Conservation (phyloP, 345 rosid species). For the Psidium guajava region DNA sequence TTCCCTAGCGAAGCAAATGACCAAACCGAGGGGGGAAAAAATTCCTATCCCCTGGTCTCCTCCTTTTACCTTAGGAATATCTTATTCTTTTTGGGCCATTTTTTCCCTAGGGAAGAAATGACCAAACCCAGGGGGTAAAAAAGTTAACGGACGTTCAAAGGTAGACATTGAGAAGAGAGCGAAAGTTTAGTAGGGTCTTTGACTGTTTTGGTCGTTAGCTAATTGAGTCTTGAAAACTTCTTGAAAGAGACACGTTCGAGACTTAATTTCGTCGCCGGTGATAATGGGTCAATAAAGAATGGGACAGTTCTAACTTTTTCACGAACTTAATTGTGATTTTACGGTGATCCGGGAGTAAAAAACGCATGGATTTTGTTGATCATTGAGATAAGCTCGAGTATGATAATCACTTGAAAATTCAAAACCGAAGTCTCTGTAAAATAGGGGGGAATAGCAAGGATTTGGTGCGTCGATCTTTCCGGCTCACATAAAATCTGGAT, state of each 20-base stretch:
- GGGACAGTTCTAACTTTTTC: neutral
- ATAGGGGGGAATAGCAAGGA: neutral
- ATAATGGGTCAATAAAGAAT: neutral
- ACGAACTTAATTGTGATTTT: neutral
- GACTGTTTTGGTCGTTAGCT: neutral
- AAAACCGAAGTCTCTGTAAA: neutral
- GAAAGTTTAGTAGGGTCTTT: neutral
- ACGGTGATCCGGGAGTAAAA: neutral
- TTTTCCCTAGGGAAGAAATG: neutral
- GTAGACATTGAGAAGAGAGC: neutral
- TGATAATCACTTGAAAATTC: neutral
- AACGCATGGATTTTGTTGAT: neutral
- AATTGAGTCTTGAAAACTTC: no score
- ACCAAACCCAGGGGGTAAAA: neutral
- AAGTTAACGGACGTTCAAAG: neutral
- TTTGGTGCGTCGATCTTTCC: neutral
- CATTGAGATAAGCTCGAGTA: neutral
- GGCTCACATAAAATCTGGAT: neutral
- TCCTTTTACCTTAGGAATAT: neutral
- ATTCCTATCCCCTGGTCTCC: neutral
- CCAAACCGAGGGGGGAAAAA: neutral
- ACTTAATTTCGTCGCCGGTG: neutral
- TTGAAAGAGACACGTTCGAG: neutral
- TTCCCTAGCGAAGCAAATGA: neutral
- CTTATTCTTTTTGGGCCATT: neutral